Base-by-base conservation (phyloP, 495 filamentous ascomycete genomes). In the Aspergillus mulundensis region DNA sequence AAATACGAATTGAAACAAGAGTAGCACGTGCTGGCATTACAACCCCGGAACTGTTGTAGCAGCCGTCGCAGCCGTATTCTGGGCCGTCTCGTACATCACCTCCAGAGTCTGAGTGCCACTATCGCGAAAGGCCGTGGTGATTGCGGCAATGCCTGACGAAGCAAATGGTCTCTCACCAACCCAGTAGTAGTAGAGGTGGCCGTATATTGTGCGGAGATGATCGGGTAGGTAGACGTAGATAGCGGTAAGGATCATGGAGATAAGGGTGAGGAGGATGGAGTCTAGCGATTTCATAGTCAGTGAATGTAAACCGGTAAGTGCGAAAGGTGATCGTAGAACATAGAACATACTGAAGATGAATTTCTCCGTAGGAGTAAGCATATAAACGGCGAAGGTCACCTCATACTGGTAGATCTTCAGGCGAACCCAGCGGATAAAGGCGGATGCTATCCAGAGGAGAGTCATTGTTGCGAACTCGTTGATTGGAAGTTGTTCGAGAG, bases 141-240 rank as follows among this genome's bases (percentile, higher is more conserved):
- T 65, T 3, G 69, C 66, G 25, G 69, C 54, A 8, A 78, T 59
- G 12, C 65, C 64, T 18, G 56, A 45, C 15, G 72, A 62, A 49
- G 74, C 75, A 58, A 78, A 72, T n/a, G 74, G 65, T 10, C 73
- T 70, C 60, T 92, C 90, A 48, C 90, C 90, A 55, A 83, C 85
- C 62, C 90, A 90, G 79, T 98, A 98, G 76, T 96, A 98, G 84
- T 90, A 95, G 24, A 91, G 83, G 65, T 93, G 86, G 62, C 80
- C 80, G 61, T 87, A 80, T 63, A 98, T 85, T 58, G 84, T 81
- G 59, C 82, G 75, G 63, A 97, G 69, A 70, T 97, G 94, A 57
- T 93, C 85, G 19, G 94, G 94, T 18, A 98, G 87, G 76, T 98
- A 98, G 57, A 97, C 82, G 41, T 87, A 87, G 60, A 83, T 84